phyloP scores from a whole-genome alignment of 768 basidiomycete genomes.

The Tephrocybe sp. region DNA sequence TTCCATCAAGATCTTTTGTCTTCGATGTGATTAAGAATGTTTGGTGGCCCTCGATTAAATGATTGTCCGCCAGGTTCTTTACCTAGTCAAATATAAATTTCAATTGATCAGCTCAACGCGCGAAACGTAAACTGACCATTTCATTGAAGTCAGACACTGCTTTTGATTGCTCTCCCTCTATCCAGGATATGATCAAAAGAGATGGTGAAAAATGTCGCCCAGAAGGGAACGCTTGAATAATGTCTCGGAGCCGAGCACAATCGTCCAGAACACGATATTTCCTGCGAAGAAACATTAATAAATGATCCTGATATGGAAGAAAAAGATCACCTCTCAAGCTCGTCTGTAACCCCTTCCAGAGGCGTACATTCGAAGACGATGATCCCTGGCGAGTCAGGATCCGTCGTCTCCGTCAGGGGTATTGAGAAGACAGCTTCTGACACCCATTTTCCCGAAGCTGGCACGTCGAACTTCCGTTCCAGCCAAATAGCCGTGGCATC shows the following conservation, averaged over 20 bases:
- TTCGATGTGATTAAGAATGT: conserved; percentile 52
- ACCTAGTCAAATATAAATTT: conserved; percentile 35
- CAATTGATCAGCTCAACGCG: not conserved
- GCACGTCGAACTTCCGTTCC: conserved; percentile 73
- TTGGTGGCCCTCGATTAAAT: conserved; percentile 37
- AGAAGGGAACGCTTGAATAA: conserved; percentile 52
- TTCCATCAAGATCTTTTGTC: conserved; percentile 58
- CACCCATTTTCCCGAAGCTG: conserved; percentile 61
- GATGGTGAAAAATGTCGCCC: conserved; percentile 63
- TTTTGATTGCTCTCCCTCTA: conserved; percentile 38
- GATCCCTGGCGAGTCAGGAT: conserved; percentile 55
- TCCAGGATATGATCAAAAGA: conserved; percentile 63
- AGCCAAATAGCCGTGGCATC: conserved; percentile 83
- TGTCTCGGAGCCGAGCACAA: conserved; percentile 66
- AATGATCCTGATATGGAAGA: conserved; percentile 4
- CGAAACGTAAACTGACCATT: conserved; percentile 50
- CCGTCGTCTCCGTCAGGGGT: conserved; percentile 35
- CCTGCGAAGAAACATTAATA: conserved; percentile 30
- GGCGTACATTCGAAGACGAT: conserved; percentile 80
- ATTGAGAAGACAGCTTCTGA: conserved; percentile 63
- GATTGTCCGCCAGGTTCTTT: conserved; percentile 44
- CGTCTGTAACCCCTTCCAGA: conserved; percentile 57
- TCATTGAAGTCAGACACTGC: conserved; percentile 49
- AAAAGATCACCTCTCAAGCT: conserved; percentile 59
- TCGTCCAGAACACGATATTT: conserved; percentile 75